Conservation (phyloP, 176 grass and related monocot genomes). For the Hsuehochloa calcarea region DNA sequence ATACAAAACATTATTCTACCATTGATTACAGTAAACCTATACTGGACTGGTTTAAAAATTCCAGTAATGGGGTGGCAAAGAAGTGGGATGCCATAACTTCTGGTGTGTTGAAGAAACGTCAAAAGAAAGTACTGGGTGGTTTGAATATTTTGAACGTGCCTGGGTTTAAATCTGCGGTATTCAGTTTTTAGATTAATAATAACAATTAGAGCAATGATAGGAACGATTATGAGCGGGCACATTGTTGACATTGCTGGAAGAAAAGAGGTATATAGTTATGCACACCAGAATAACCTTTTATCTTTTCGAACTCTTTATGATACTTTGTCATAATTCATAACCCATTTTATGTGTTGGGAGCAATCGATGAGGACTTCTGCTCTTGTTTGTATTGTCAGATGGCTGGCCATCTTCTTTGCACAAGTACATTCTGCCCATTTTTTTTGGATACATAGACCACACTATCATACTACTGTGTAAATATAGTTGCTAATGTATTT, state of each 20-base stretch:
- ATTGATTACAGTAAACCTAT: constrained; percentile 82
- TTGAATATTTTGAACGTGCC: constrained; percentile 59
- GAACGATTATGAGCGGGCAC: constrained; percentile 49
- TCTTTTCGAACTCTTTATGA: background rate
- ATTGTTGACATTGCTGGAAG: constrained; percentile 40
- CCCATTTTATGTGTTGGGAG: background rate
- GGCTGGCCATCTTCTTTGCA: constrained; percentile 50
- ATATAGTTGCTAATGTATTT: background rate
- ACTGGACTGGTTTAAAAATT: constrained; percentile 81
- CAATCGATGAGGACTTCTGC: constrained; percentile 61
- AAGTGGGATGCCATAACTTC: constrained; percentile 83
- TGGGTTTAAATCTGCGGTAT: constrained; percentile 53
- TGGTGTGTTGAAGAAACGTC: constrained; percentile 67
- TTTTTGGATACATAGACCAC: background rate
- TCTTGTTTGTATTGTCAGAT: constrained; percentile 53
- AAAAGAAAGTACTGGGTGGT: constrained; percentile 71
- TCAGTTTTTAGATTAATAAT: constrained; percentile 56
- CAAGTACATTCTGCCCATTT: constrained; percentile 5
- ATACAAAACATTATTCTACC: constrained; percentile 53
- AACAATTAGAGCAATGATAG: constrained; percentile 51
- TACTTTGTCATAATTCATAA: background rate
- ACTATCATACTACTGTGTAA: background rate
- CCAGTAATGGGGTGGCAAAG: constrained; percentile 59
- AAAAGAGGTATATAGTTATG: constrained; percentile 41
- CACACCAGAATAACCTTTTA: background rate